Percentiles rank a stretch among this genome's conserved stretches.
Conservation (phyloP, 805 yeast genomes). For the Candida golubevii region DNA sequence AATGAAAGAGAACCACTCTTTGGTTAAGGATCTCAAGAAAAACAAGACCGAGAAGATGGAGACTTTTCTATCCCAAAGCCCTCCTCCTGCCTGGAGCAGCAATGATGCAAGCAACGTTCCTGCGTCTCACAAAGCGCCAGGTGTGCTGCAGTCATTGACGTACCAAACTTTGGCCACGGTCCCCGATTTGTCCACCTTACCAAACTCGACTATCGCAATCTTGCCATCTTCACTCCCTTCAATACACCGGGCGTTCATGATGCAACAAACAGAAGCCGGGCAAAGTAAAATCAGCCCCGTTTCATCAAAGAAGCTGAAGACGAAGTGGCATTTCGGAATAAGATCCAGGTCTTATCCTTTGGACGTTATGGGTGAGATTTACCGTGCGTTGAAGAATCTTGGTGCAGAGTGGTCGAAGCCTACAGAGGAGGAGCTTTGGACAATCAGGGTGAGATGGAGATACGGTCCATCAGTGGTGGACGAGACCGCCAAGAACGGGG, state of each 20-base stretch:
- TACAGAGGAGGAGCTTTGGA: slow-evolving; percentile 92
- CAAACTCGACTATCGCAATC: slow-evolving; percentile 82
- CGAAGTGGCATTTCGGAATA: slow-evolving; percentile 98
- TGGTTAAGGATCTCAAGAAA: slow-evolving; percentile 63
- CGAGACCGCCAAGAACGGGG: slow-evolving; percentile 19
- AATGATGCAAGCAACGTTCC: slow-evolving; percentile 13
- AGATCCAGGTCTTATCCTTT: slow-evolving; percentile 93
- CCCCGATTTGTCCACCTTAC: slow-evolving; percentile 47
- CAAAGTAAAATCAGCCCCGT: slow-evolving; percentile 44
- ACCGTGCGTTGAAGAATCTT: slow-evolving; percentile 84
- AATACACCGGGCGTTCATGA: slow-evolving; percentile 91
- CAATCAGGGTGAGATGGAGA: slow-evolving; percentile 91
- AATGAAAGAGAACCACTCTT: slow-evolving; percentile 71
- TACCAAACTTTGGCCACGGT: slow-evolving; percentile 46
- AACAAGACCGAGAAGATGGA: slow-evolving; percentile 50
- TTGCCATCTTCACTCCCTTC: slow-evolving; percentile 92
- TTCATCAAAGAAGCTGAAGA: slow-evolving; percentile 78
- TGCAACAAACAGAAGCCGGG: slow-evolving; percentile 37
- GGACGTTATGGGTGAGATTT: slow-evolving; percentile 98
- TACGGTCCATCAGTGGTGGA: slow-evolving; percentile 38
- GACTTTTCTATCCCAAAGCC: slow-evolving; percentile 55
- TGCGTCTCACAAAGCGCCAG: slow-evolving; percentile 34
- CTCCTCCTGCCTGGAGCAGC: slow-evolving; percentile 47
- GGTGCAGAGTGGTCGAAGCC: slow-evolving; percentile 99
- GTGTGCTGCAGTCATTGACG: slow-evolving; percentile 42